Evolutionary conservation across 768 basidiomycete genomes (phyloP), one percentile per base, ranked within the genome.

Genomic region (Chalciporus sphaerocephalus): DNA sequence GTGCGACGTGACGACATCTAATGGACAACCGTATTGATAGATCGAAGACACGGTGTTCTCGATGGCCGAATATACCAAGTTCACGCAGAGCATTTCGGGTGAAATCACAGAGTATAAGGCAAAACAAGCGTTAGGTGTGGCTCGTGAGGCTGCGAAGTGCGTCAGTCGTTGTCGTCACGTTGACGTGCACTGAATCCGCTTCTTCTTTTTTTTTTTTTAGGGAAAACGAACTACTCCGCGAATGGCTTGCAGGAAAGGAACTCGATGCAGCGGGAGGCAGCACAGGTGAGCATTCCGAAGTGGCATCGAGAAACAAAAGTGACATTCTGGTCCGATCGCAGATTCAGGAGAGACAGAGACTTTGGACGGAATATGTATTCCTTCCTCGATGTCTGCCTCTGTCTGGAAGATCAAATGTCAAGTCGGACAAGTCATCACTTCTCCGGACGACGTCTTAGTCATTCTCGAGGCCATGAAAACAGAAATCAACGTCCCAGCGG

Each of bases 381-480:
- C 56, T 23, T 54, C 74, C 1, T 63, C 74, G 2, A 59, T 80
- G 23, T 68, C 69, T 18, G 74, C 76, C 2, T 66, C 70, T 9
- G 56, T 81, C 21, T 75, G 74, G 76, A 79, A 78, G 55, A 69
- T 83, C 51, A 68, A 64, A 12, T 70, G 72, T 34, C 53, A 57
- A 1, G 57, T 68, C 5, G 76, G 75, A 11, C 70, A 79, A 42
- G 51, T 58, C 0, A 68, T 83, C 34, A 38, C 57, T 4, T 64
- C 73, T 1, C 64, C 66, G 2, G 70, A 74, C 11, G 65, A 74
- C 4, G 67, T 75, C 3, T 54, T 82, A 28, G 38, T 78, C 24
- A 68, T 80, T 16, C 68, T 84, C 11, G 79, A 82, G 59, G 79
- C 82, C 1, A 84, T 83, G 83, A 84, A 85, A 62, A 80, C 76